Evolutionary conservation across 208 protist species (phyloP).

Genomic region (Trypanosoma boissoni): DNA sequence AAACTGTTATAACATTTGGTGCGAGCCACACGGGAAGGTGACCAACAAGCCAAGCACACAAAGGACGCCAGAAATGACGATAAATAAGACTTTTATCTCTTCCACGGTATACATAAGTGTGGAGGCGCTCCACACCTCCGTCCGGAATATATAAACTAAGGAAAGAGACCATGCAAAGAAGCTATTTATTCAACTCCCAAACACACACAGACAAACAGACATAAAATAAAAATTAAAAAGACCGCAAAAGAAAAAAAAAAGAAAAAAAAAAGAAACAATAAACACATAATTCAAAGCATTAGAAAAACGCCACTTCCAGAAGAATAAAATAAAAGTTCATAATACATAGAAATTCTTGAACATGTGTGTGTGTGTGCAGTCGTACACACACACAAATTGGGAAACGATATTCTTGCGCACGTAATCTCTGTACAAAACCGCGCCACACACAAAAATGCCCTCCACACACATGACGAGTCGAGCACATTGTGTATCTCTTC

Average conservation of each 20-base stretch:
- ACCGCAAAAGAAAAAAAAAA: background rate
- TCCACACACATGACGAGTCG: too few relatives aligned
- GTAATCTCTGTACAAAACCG: too few relatives aligned
- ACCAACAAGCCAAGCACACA: conserved; percentile 39
- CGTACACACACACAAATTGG: too few relatives aligned
- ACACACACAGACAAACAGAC: conserved; percentile 4
- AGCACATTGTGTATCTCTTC: too few relatives aligned
- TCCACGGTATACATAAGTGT: conserved; percentile 62
- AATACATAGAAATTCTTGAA: too few relatives aligned
- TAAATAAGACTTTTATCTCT: conserved; percentile 78
- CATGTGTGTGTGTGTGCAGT: too few relatives aligned
- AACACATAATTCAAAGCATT: too few relatives aligned
- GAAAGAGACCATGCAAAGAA: background rate
- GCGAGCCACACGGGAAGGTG: conserved; percentile 74
- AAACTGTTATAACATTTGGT: conserved; percentile 85
- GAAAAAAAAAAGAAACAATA: conserved; percentile 16
- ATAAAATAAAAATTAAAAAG: background rate
- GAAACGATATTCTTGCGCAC: too few relatives aligned
- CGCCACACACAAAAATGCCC: too few relatives aligned
- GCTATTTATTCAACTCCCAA: conserved; percentile 8
- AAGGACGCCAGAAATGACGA: conserved; percentile 63
- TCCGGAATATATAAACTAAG: conserved; percentile 44
- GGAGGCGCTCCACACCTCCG: conserved; percentile 36
- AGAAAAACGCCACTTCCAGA: too few relatives aligned
- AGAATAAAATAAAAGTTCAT: too few relatives aligned